Percentiles rank a stretch among this genome's conserved stretches.
These are phyloP conservation scores for Ustilago cynodontis DNA, from an alignment of 1,284 basidiomycete species.

Conservation along the genomic window DNA sequence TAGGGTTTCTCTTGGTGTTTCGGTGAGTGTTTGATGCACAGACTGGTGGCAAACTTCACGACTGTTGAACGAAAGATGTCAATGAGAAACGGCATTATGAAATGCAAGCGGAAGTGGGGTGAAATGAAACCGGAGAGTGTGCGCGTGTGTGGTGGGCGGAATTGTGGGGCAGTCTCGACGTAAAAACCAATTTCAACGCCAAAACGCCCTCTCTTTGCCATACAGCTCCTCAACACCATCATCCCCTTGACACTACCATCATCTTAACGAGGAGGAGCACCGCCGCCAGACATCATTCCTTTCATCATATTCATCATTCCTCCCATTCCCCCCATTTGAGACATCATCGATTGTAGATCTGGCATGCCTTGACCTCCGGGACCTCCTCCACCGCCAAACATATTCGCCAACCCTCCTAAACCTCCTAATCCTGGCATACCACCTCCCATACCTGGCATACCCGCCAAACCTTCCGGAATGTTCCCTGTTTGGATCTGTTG, in stretches of 20 bases:
- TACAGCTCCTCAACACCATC: background rate
- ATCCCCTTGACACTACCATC: background rate
- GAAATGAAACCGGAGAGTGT: background rate
- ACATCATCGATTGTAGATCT: constrained; percentile 69
- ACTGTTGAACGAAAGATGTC: too few relatives aligned
- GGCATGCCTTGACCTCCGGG: constrained; percentile 55
- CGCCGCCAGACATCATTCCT: constrained; percentile 80
- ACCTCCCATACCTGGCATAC: constrained; percentile 21
- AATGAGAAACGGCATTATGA: too few relatives aligned
- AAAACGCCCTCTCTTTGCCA: too few relatives aligned
- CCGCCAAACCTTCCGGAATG: constrained; percentile 46
- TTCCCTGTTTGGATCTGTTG: constrained; percentile 62
- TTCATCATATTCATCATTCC: constrained; percentile 78
- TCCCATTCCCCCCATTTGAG: constrained; percentile 68
- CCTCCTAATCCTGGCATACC: constrained; percentile 44
- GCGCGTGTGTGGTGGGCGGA: background rate
- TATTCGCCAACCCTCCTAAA: constrained; percentile 35
- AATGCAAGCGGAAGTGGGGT: too few relatives aligned
- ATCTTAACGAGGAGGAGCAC: constrained; percentile 52
- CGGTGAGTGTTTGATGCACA: background rate
- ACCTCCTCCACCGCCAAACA: constrained; percentile 46
- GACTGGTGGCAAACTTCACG: too few relatives aligned
- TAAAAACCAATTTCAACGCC: too few relatives aligned
- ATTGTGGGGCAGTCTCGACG: too few relatives aligned
- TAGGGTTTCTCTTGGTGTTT: too few relatives aligned